A percentile compares a stretch with the other conserved stretches of the same genome.
Evolutionary conservation across 768 basidiomycete species (phyloP).

Genomic region (Rossbeevera mucosa): DNA sequence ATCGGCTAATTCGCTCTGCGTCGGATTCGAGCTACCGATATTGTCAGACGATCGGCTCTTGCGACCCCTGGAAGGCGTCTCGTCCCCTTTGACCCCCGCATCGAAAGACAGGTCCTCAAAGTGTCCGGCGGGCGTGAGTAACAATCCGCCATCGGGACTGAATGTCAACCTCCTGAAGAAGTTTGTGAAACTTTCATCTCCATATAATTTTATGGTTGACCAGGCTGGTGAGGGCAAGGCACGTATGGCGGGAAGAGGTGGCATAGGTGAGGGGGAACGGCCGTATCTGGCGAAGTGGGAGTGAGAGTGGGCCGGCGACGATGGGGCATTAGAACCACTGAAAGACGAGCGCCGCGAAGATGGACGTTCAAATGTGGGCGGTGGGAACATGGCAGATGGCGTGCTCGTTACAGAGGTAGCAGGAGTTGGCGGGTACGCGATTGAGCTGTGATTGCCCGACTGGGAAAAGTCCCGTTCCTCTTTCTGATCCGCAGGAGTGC

Average conservation of each 20-base stretch:
- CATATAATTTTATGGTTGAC: conserved; percentile 79
- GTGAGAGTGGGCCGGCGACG: conserved; percentile 55
- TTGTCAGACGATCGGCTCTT: conserved; percentile 47
- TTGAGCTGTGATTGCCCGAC: conserved; percentile 31
- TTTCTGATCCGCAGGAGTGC: conserved; percentile 54
- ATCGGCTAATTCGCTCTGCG: conserved; percentile 29
- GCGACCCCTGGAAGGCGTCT: conserved; percentile 52
- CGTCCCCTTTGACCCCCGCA: conserved; percentile 30
- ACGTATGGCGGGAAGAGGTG: conserved; percentile 90
- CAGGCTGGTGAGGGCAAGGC: conserved; percentile 57
- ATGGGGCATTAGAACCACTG: conserved; percentile 77
- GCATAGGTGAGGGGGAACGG: conserved; percentile 85
- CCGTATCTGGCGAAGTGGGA: conserved; percentile 61
- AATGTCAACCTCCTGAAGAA: conserved; percentile 95
- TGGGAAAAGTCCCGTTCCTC: conserved; percentile 31
- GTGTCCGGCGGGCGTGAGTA: conserved; percentile 94
- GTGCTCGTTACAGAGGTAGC: conserved; percentile 66
- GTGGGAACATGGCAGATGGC: conserved; percentile 48
- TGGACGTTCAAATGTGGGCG: conserved; percentile 51
- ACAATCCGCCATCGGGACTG: conserved; percentile 89
- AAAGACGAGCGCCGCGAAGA: conserved; percentile 63
- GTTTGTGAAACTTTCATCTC: conserved; percentile 91
- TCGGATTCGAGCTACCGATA: conserved; percentile 20
- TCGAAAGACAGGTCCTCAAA: conserved; percentile 85
- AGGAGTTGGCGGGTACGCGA: conserved; percentile 49